Conservation (phyloP, 192 early-diverging fungal species). For the Thamnidium elegans region DNA sequence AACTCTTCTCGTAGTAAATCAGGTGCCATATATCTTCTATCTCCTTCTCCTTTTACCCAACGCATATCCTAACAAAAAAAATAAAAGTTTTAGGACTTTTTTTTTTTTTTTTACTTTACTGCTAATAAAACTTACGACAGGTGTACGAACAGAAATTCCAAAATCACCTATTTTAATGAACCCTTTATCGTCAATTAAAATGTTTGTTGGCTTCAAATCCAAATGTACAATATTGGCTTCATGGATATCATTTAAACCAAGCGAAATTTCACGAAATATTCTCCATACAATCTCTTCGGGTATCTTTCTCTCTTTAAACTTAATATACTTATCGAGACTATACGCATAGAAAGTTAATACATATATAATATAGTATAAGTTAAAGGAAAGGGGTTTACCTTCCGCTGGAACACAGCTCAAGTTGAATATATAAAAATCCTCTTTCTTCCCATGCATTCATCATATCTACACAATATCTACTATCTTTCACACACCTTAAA, state of each 20-base stretch:
- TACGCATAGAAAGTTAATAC: neutral
- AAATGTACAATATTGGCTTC: conserved; percentile 71
- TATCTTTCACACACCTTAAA: conserved; percentile 61
- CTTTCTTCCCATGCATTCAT: conserved; percentile 89
- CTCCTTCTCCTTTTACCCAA: conserved; percentile 67
- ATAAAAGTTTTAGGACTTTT: conserved; percentile 1
- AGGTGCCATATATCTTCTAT: conserved; percentile 89
- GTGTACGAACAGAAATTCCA: conserved; percentile 70
- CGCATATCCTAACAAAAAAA: conserved; percentile 41
- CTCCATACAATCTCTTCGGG: conserved; percentile 63
- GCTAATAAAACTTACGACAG: conserved; percentile 45
- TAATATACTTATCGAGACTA: conserved; percentile 21
- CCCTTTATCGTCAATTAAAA: conserved; percentile 66
- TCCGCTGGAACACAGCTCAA: conserved; percentile 83
- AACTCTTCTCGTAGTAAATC: conserved; percentile 73
- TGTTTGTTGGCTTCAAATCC: conserved; percentile 89
- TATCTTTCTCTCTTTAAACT: conserved; percentile 7
- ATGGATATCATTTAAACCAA: conserved; percentile 76
- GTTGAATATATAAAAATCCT: conserved; percentile 84
- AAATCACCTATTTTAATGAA: conserved; percentile 88
- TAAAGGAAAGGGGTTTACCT: conserved; percentile 39
- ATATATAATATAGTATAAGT: neutral
- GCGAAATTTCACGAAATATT: conserved; percentile 59
- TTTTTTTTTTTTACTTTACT: neutral
- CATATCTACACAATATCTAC: conserved; percentile 66